Conservation (phyloP, 2,329 filamentous ascomycete species). For the Leptographium flavum region DNA sequence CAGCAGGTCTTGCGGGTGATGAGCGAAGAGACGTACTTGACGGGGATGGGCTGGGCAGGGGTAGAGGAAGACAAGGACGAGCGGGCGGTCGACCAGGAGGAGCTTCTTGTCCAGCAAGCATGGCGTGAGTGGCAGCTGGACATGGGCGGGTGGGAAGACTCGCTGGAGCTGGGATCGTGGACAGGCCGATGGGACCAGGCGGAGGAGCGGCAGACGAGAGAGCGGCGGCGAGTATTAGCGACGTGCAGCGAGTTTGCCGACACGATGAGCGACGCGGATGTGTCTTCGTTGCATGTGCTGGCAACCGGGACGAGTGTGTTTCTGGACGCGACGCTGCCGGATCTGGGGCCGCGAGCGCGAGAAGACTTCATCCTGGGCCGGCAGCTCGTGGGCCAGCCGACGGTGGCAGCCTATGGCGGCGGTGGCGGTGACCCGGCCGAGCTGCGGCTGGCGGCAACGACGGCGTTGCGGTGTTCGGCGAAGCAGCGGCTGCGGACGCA, state of each 20-base stretch:
- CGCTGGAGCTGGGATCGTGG: conserved; percentile 24
- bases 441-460: conserved; percentile 17
- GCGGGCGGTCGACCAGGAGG: conserved; percentile 31
- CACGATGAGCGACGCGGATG: conserved; percentile 51
- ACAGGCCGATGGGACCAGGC: conserved; percentile 12
- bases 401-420: conserved; percentile 14
- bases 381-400: conserved; percentile 31
- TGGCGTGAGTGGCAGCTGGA: conserved; percentile 57
- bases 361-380: conserved; percentile 38
- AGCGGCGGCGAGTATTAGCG: conserved; percentile 25
- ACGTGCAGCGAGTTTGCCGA: conserved; percentile 41
- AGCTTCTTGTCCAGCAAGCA: conserved; percentile 48
- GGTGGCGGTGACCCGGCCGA: not conserved
- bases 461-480: conserved; percentile 19
- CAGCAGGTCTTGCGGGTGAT: conserved; percentile 61
- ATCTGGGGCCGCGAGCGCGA: conserved; percentile 28
- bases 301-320: conserved; percentile 23
- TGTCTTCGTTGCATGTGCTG: conserved; percentile 36
- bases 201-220: no score
- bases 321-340: conserved; percentile 50
- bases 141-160: conserved; percentile 40
- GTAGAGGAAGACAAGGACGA: conserved; percentile 31
- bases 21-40: conserved; percentile 64
- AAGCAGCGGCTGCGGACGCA: conserved; percentile 15
- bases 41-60: conserved; percentile 56